Conservation (phyloP, 768 basidiomycete genomes). For the Phylloporus rhodoxanthus region DNA sequence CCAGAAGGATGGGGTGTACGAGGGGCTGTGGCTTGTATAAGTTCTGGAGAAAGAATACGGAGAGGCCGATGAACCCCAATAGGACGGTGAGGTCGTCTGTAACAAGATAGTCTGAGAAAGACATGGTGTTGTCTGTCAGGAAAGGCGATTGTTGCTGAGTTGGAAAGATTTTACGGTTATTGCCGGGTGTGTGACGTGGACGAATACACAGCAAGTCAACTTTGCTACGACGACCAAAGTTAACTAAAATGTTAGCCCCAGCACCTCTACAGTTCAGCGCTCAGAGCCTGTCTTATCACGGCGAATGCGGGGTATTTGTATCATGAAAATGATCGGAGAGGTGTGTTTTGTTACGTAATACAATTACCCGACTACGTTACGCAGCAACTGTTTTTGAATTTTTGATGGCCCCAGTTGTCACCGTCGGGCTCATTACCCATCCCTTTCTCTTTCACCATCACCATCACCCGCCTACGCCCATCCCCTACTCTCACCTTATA, state of each 20-base stretch:
- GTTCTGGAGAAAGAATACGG: slow-evolving; percentile 71
- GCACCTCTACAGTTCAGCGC: too few species aligned
- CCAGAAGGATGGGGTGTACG: slow-evolving; percentile 90
- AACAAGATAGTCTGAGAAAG: slow-evolving; percentile 52
- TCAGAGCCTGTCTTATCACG: too few species aligned
- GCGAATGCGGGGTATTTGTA: too few species aligned
- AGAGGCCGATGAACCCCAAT: slow-evolving; percentile 67
- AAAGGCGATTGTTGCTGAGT: background rate
- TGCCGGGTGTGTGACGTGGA: background rate
- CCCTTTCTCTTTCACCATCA: slow-evolving; percentile 28
- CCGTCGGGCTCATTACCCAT: slow-evolving; percentile 19
- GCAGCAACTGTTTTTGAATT: slow-evolving; percentile 31
- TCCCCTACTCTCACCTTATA: background rate
- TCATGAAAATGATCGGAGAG: slow-evolving; percentile 12
- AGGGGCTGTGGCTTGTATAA: slow-evolving; percentile 78
- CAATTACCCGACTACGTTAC: slow-evolving; percentile 28
- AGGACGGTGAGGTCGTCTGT: slow-evolving; percentile 79
- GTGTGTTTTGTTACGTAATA: slow-evolving; percentile 20
- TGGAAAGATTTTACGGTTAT: background rate
- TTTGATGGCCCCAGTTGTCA: slow-evolving; percentile 30
- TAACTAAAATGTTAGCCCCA: too few species aligned
- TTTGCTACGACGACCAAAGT: too few species aligned
- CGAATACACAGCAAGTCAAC: too few species aligned
- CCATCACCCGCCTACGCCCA: slow-evolving; percentile 13
- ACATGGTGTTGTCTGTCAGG: slow-evolving; percentile 27